These are phyloP conservation scores for Tothia fuscella DNA, from an alignment of 2,329 filamentous ascomycete genomes.

Conservation along the genomic window DNA sequence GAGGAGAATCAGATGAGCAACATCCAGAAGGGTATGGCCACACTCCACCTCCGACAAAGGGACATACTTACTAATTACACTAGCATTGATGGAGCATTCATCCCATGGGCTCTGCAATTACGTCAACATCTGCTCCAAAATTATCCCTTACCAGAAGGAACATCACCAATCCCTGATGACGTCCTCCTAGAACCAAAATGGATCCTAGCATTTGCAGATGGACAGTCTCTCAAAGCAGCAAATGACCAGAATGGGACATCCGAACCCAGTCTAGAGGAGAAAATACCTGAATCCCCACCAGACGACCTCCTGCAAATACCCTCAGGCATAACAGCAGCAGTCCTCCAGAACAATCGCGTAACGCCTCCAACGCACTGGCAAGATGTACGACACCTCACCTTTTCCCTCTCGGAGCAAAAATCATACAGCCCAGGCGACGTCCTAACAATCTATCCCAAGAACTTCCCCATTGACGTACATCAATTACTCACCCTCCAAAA, in stretches of 20 bases:
- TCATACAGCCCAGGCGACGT: slow-evolving; percentile 63
- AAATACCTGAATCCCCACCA: too few species aligned
- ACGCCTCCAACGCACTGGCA: slow-evolving; percentile 78
- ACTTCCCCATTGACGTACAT: slow-evolving; percentile 71
- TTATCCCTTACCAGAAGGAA: slow-evolving; percentile 56
- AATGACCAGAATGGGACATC: background rate
- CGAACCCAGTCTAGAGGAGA: background rate
- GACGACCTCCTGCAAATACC: slow-evolving; percentile 46
- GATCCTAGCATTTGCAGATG: slow-evolving; percentile 34
- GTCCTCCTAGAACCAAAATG: slow-evolving; percentile 67
- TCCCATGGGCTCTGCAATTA: slow-evolving; percentile 64
- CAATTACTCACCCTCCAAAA: slow-evolving; percentile 65
- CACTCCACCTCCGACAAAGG: background rate
- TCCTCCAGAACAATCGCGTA: slow-evolving; percentile 57
- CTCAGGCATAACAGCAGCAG: slow-evolving; percentile 40
- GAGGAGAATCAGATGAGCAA: slow-evolving; percentile 85
- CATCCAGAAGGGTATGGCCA: slow-evolving; percentile 76
- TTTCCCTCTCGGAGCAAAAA: slow-evolving; percentile 36
- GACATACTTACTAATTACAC: background rate
- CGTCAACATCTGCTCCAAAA: slow-evolving; percentile 51
- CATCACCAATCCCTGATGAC: slow-evolving; percentile 61
- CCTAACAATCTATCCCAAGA: slow-evolving; percentile 74
- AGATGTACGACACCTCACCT: slow-evolving; percentile 71
- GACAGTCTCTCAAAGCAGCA: background rate
- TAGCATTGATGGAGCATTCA: slow-evolving; percentile 65